Evolutionary conservation across 1,284 basidiomycete genomes (phyloP).

Genomic region (Lignosus rhinocerotis): DNA sequence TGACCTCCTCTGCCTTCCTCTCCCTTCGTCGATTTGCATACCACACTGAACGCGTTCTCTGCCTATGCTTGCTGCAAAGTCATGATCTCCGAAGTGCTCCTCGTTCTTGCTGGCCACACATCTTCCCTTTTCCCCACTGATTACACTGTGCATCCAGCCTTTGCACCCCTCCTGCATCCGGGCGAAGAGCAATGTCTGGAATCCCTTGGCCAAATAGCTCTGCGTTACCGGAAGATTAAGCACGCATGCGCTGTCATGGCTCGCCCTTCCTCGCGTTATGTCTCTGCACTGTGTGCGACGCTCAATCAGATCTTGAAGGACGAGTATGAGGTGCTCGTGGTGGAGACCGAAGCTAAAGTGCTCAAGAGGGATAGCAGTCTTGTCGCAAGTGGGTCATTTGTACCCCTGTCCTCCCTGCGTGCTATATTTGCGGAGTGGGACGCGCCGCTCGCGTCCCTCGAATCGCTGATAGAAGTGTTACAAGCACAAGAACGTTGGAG

Average conservation of each 20-base stretch:
- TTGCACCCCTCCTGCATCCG: conserved; percentile 76
- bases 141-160: conserved; percentile 61
- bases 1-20: background rate
- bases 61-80: too few relatives aligned
- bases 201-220: conserved; percentile 70
- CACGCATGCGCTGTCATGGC: conserved; percentile 50
- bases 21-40: background rate
- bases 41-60: background rate
- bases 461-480: conserved; percentile 61
- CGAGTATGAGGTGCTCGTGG: conserved; percentile 80
- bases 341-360: conserved; percentile 79
- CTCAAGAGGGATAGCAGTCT: conserved; percentile 68
- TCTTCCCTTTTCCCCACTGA: conserved; percentile 75
- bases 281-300: conserved; percentile 74
- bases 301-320: conserved; percentile 70
- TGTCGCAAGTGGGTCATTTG: conserved; percentile 75
- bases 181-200: conserved; percentile 83
- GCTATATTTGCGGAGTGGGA: conserved; percentile 86
- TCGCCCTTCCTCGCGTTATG: conserved; percentile 68
- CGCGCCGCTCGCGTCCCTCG: conserved; percentile 72
- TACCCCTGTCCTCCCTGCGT: conserved; percentile 78
- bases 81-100: conserved; percentile 85
- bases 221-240: conserved; percentile 72
- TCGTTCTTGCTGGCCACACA: conserved; percentile 80
- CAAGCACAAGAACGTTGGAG: conserved; percentile 57